Conservation (phyloP, 495 filamentous ascomycete species). For the Melanomma pulvis-pyrius region DNA sequence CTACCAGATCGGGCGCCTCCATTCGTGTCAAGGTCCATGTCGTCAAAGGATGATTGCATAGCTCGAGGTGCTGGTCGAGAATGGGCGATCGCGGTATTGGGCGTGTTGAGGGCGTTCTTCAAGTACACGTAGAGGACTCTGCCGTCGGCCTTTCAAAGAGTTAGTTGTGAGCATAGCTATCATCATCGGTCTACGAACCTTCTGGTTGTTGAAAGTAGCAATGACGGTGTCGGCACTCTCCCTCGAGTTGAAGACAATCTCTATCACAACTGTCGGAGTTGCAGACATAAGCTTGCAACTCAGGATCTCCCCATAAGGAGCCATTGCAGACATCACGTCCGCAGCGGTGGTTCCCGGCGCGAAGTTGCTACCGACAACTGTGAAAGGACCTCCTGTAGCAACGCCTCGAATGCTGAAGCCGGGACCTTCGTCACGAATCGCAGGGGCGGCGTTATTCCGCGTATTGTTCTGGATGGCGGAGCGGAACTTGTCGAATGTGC, state of each 20-base stretch:
- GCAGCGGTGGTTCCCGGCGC: conserved; percentile 90
- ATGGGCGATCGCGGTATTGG: conserved; percentile 15
- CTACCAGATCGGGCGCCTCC: conserved; percentile 20
- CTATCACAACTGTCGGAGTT: conserved; percentile 78
- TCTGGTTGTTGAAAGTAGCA: conserved; percentile 82
- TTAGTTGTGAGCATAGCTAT: background rate
- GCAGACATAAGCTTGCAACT: conserved; percentile 72
- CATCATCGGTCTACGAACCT: conserved; percentile 51
- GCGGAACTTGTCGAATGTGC: conserved; percentile 42
- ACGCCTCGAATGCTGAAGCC: conserved; percentile 79
- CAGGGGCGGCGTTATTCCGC: conserved; percentile 16
- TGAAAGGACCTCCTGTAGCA: conserved; percentile 67
- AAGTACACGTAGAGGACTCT: conserved; percentile 74
- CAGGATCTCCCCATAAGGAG: conserved; percentile 66
- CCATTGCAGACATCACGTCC: conserved; percentile 87
- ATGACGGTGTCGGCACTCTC: conserved; percentile 79
- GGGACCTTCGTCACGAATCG: conserved; percentile 40
- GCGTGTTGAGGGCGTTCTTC: conserved; percentile 47
- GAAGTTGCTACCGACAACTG: conserved; percentile 87
- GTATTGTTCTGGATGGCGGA: conserved; percentile 40
- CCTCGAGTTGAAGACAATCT: conserved; percentile 79
- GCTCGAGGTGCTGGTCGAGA: conserved; percentile 1
- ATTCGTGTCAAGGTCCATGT: conserved; percentile 46
- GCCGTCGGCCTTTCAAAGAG: conserved; percentile 72
- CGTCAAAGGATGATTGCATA: conserved; percentile 19